A percentile compares a stretch with the other conserved stretches of the same genome.
Evolutionary conservation across 495 filamentous ascomycete genomes (phyloP).

Genomic region (Talaromyces nanjingensis): DNA sequence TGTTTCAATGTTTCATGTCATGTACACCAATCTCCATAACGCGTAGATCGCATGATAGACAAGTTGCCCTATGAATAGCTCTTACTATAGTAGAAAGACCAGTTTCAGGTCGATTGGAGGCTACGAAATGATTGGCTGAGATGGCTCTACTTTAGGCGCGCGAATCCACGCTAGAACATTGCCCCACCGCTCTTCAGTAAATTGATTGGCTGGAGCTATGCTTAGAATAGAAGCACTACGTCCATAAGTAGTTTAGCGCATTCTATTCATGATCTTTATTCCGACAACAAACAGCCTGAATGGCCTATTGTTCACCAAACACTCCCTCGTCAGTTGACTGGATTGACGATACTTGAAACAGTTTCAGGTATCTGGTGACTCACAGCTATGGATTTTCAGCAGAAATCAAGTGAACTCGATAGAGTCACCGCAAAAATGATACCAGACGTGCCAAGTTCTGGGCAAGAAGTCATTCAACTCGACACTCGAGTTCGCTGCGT

Average conservation of each 20-base stretch:
- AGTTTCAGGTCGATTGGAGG: background rate
- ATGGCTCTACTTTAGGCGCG: background rate
- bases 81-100: background rate
- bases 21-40: background rate
- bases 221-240: background rate
- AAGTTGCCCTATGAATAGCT: background rate
- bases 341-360: background rate
- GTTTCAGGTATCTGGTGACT: background rate
- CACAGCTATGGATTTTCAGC: background rate
- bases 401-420: background rate
- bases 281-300: background rate
- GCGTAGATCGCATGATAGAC: background rate
- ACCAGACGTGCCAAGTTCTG: background rate
- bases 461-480: background rate
- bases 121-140: constrained; percentile 1
- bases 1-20: background rate
- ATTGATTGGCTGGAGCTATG: background rate
- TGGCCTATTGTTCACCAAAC: background rate
- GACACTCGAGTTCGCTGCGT: background rate
- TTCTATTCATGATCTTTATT: background rate
- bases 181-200: background rate
- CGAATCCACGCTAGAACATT: background rate
- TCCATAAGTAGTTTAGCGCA: background rate
- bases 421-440: background rate
- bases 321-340: background rate